Percentiles rank a stretch among this genome's conserved stretches.
phyloP scores from a whole-genome alignment of 164 flowering plant species.

The Aristolochia contorta region DNA sequence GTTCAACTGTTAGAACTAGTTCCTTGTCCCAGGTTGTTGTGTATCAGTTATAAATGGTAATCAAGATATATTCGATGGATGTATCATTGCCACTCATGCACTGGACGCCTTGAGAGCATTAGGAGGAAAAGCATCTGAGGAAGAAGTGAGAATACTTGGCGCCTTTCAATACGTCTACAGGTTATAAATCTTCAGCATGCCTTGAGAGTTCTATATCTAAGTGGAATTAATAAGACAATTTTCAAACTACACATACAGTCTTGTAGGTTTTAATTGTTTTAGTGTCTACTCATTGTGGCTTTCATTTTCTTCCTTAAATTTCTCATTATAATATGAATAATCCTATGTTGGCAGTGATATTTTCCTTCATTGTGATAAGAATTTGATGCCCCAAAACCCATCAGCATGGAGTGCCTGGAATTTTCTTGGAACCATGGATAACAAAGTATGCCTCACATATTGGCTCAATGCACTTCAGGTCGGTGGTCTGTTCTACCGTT shows the following conservation, averaged over 20 bases:
- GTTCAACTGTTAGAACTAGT: too few species aligned
- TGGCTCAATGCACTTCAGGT: conserved; percentile 98
- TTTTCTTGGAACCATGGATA: conserved; percentile 58
- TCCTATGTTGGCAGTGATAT: conserved; percentile 58
- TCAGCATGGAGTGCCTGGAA: conserved; percentile 99
- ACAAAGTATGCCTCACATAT: conserved; percentile 76
- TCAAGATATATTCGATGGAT: conserved; percentile 37
- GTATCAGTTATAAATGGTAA: conserved; percentile 44
- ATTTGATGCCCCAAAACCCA: conserved; percentile 75
- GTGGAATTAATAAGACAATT: too few species aligned
- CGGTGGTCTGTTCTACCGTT: conserved; percentile 1
- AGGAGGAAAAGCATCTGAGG: conserved; percentile 57
- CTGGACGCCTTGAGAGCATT: conserved; percentile 64
- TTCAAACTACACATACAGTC: too few species aligned
- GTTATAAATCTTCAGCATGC: conserved; percentile 16
- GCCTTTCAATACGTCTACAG: conserved; percentile 86
- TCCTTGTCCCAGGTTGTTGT: conserved; percentile 45
- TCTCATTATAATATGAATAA: too few species aligned
- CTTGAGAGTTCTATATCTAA: too few species aligned
- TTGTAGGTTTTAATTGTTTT: too few species aligned
- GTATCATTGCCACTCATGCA: conserved; percentile 69
- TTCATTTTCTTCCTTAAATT: too few species aligned
- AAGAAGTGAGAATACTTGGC: conserved; percentile 72
- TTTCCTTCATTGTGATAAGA: conserved; percentile 77
- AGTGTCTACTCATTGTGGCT: too few species aligned